These are phyloP conservation scores for Termitomyces heimii DNA, from an alignment of 768 basidiomycete species.

Conservation along the genomic window DNA sequence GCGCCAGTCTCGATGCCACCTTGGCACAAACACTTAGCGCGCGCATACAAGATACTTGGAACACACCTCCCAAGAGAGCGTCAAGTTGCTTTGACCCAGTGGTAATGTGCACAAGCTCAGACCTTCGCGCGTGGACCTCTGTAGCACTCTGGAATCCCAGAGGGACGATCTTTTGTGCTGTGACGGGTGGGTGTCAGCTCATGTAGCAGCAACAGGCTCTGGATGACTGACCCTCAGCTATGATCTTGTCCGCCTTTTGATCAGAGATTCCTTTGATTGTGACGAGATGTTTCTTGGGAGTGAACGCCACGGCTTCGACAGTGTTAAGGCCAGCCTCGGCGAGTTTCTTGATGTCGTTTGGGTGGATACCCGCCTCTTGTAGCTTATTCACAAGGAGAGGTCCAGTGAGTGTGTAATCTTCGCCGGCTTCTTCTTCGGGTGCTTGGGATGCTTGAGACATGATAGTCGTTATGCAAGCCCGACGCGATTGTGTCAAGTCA, in stretches of 20 bases:
- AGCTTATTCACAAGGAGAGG: conserved; percentile 82
- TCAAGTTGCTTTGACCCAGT: conserved; percentile 96
- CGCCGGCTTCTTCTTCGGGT: conserved; percentile 41
- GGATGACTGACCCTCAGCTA: conserved; percentile 70
- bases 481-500: conserved; percentile 11
- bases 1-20: conserved; percentile 98
- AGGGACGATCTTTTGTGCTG: conserved; percentile 94
- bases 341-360: conserved; percentile 94
- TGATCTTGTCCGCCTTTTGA: conserved; percentile 94
- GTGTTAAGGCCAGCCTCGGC: conserved; percentile 89
- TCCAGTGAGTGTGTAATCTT: conserved; percentile 59
- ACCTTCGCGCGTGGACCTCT: conserved; percentile 90
- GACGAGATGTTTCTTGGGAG: conserved; percentile 87
- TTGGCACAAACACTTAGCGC: conserved; percentile 20
- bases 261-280: conserved; percentile 97
- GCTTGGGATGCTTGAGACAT: conserved; percentile 59
- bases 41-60: conserved; percentile 2
- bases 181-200: conserved; percentile 1
- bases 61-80: conserved; percentile 83
- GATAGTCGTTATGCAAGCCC: background rate
- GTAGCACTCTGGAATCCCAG: conserved; percentile 98
- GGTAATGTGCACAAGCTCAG: conserved; percentile 93
- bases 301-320: conserved; percentile 93
- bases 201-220: background rate
- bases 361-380: conserved; percentile 83